Conservation (phyloP, 2,329 filamentous ascomycete species). For the Sarocladium kiliense region DNA sequence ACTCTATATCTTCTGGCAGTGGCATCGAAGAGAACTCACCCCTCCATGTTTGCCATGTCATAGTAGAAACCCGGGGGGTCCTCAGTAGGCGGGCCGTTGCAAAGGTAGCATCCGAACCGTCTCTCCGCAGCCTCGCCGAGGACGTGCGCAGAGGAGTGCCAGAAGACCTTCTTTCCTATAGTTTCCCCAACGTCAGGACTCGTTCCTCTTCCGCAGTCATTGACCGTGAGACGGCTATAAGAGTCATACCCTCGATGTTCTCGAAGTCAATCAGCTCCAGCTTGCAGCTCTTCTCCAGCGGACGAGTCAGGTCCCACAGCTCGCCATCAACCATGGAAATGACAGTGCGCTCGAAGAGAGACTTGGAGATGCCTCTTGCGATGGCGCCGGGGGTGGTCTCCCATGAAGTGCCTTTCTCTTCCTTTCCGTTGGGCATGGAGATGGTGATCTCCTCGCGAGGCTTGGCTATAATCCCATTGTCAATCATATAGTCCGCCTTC, state of each 20-base stretch:
- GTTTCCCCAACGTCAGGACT: background rate
- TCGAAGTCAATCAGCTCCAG: constrained; percentile 84
- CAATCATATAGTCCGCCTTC: constrained; percentile 3
- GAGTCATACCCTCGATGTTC: constrained; percentile 26
- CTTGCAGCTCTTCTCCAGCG: constrained; percentile 80
- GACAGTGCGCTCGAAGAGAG: constrained; percentile 77
- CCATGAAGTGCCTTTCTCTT: constrained; percentile 75
- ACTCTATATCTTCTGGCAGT: background rate
- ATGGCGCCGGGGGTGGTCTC: constrained; percentile 84
- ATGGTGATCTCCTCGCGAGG: constrained; percentile 70
- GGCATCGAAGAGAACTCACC: constrained; percentile 18
- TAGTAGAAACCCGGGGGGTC: constrained; percentile 84
- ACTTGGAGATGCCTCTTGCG: constrained; percentile 77
- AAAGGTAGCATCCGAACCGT: constrained; percentile 85
- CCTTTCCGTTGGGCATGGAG: constrained; percentile 66
- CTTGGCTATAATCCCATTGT: constrained; percentile 42
- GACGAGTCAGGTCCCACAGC: constrained; percentile 89
- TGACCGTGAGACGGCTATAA: background rate
- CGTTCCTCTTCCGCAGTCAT: background rate
- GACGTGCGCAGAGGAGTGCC: constrained; percentile 93
- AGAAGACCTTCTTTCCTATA: constrained; percentile 85
- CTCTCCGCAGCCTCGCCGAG: constrained; percentile 92
- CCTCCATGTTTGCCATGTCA: constrained; percentile 69
- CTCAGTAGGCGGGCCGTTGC: constrained; percentile 86
- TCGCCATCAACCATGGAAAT: constrained; percentile 78